Evolutionary conservation across 2,329 filamentous ascomycete species (phyloP).

Genomic region (Orbilia ellipsospora): DNA sequence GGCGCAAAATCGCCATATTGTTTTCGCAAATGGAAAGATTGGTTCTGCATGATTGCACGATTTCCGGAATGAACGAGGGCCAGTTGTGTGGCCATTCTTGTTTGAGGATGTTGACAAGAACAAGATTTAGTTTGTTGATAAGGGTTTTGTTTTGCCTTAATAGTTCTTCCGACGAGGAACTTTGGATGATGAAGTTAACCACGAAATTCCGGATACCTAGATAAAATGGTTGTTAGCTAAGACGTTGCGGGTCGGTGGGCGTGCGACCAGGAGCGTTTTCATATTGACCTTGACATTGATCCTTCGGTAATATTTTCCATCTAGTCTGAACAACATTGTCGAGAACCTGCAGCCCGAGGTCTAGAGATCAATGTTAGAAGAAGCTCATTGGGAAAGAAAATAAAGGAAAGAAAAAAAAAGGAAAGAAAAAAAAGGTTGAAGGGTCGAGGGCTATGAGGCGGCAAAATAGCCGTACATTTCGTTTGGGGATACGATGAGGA

Average conservation of each 20-base stretch:
- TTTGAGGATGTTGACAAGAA: slow-evolving; percentile 96
- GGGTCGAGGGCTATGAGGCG: not conserved
- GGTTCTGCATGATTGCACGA: slow-evolving; percentile 93
- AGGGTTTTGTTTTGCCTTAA: slow-evolving; percentile 86
- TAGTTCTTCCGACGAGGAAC: slow-evolving; percentile 88
- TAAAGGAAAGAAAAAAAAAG: no score
- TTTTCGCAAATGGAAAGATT: slow-evolving; percentile 98
- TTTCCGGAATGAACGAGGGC: slow-evolving; percentile 99
- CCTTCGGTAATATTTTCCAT: slow-evolving; percentile 96
- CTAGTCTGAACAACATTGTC: slow-evolving; percentile 98
- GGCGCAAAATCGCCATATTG: slow-evolving; percentile 97
- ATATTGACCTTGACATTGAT: slow-evolving; percentile 86
- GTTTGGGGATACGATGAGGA: slow-evolving; percentile 94
- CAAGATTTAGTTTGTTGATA: slow-evolving; percentile 97
- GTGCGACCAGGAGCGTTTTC: no score
- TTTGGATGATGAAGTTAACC: slow-evolving; percentile 97
- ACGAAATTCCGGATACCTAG: slow-evolving; percentile 99
- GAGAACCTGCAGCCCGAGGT: slow-evolving; percentile 92
- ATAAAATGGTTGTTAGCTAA: slow-evolving; percentile 3
- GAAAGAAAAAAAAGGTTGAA: not conserved
- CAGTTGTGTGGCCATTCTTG: slow-evolving; percentile 99
- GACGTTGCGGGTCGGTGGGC: not conserved
- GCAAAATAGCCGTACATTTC: slow-evolving; percentile 75
- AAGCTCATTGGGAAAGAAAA: not conserved
- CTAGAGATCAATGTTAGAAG: slow-evolving; percentile 64